These are phyloP conservation scores for Fusarium sp. DNA, from an alignment of 2,329 filamentous ascomycete genomes.

Conservation along the genomic window DNA sequence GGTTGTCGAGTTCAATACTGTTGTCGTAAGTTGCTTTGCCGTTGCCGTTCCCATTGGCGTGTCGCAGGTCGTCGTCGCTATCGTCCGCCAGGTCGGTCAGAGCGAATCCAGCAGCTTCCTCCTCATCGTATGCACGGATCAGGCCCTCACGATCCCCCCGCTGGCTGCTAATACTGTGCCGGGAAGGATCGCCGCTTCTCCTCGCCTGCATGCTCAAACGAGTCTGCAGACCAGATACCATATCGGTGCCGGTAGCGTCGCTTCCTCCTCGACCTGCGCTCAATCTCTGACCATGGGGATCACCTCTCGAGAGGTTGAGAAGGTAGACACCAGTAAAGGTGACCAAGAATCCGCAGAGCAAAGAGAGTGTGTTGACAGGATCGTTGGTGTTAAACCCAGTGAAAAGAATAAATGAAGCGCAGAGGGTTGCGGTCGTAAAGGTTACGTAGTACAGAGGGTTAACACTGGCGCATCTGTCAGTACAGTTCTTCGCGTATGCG, in stretches of 20 bases:
- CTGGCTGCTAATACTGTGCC: constrained; percentile 72
- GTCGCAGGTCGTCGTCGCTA: constrained; percentile 69
- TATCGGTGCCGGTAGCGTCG: constrained; percentile 90
- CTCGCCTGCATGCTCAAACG: constrained; percentile 92
- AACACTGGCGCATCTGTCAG: constrained; percentile 67
- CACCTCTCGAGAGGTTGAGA: constrained; percentile 91
- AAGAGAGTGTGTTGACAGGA: constrained; percentile 88
- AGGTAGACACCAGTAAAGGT: constrained; percentile 97
- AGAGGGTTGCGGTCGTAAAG: constrained; percentile 93
- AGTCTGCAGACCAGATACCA: constrained; percentile 88
- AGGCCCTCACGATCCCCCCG: constrained; percentile 81
- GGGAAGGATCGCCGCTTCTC: constrained; percentile 74
- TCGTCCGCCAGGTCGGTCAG: constrained; percentile 84
- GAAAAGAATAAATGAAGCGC: constrained; percentile 96
- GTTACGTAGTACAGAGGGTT: constrained; percentile 98
- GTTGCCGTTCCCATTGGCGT: constrained; percentile 55
- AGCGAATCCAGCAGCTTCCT: constrained; percentile 78
- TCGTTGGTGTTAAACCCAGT: constrained; percentile 96
- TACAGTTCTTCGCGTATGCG: background rate
- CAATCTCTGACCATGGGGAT: constrained; percentile 81
- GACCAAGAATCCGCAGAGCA: constrained; percentile 91
- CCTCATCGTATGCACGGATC: constrained; percentile 90
- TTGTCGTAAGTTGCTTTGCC: constrained; percentile 56
- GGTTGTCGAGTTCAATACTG: constrained; percentile 63
- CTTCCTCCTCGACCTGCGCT: constrained; percentile 70